Base-by-base conservation (phyloP, 441 rosid species). In the Brassica balearica region DNA sequence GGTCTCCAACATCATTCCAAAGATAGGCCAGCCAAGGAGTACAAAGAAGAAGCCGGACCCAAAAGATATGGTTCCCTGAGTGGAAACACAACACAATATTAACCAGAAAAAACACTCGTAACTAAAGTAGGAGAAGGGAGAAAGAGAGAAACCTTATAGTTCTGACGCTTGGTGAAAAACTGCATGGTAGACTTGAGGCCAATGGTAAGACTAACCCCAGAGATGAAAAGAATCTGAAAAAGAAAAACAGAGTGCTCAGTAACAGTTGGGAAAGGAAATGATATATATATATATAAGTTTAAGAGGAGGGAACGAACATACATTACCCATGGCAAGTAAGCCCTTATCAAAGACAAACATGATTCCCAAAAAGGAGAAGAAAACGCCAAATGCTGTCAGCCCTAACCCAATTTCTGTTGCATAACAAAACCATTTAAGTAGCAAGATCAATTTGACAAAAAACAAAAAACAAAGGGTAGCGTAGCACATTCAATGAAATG, bases 321-420 rank as follows among this genome's bases (percentile, higher is more conserved):
- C 97, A 84, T 96, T 96, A 84, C 99, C 99, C 98, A 93, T 92
- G 74, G 98, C 99, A 76, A 93, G 93, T 59, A 96, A 81, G 70
- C 99, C 99, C 88, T 96, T 93, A 74, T 93, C 99, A 6, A 96
- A 96, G 84, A 91, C 84, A 83, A 92, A 92, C 80, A 93, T 4
- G 15, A 93, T 75, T 74, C 98, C 98, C 89, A 96, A 79, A 74
- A 96, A 85, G 27, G 99, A 90, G 91, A 96, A 96, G 85, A 96
- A 96, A 60, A 90, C 83, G 72, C 99, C 98, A 83, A 96, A 93
- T 72, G 92, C 99, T 5, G 97, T 93, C 88, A 96, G 84, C 55
- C 98, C 98, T 55, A 92, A 83, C 78, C 98, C 99, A 65, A 96
- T 93, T 84, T 96, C 97, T 80, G 83, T 70, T 70, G 34, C 72